Conservation (phyloP, 768 basidiomycete genomes). For the Pleurotus eryngii region DNA sequence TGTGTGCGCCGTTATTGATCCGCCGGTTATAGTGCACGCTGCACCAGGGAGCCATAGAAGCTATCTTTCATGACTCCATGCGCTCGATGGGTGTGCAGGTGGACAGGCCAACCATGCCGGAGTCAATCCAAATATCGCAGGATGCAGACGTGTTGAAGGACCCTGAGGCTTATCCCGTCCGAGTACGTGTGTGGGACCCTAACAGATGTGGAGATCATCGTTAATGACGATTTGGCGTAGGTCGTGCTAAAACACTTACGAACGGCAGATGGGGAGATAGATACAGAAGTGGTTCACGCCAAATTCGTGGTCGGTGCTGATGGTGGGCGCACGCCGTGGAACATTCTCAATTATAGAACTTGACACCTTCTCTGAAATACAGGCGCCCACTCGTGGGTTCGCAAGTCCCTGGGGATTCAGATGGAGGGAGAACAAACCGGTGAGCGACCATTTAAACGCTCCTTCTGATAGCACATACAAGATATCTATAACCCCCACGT, state of each 20-base stretch:
- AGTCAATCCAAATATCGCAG: slow-evolving; percentile 42
- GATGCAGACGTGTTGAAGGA: slow-evolving; percentile 40
- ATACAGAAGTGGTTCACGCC: slow-evolving; percentile 58
- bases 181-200: slow-evolving; percentile 21
- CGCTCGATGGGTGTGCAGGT: slow-evolving; percentile 41
- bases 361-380: background rate
- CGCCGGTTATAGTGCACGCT: slow-evolving; percentile 29
- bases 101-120: slow-evolving; percentile 46
- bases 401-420: slow-evolving; percentile 56
- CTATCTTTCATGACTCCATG: slow-evolving; percentile 58
- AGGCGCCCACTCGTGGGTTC: slow-evolving; percentile 85
- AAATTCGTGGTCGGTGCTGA: slow-evolving; percentile 79
- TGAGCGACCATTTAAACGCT: background rate
- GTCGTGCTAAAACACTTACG: slow-evolving; percentile 43
- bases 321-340: slow-evolving; percentile 33
- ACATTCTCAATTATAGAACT: background rate
- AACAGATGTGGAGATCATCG: background rate
- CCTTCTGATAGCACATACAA: background rate
- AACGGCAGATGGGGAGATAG: slow-evolving; percentile 25
- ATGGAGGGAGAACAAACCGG: slow-evolving; percentile 75
- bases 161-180: slow-evolving; percentile 33
- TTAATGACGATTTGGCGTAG: slow-evolving; percentile 20
- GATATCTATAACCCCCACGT: background rate
- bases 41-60: slow-evolving; percentile 64
- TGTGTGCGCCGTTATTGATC: background rate